phyloP scores from a whole-genome alignment of 257 asterid genomes.

The Nicotiana paniculata region DNA sequence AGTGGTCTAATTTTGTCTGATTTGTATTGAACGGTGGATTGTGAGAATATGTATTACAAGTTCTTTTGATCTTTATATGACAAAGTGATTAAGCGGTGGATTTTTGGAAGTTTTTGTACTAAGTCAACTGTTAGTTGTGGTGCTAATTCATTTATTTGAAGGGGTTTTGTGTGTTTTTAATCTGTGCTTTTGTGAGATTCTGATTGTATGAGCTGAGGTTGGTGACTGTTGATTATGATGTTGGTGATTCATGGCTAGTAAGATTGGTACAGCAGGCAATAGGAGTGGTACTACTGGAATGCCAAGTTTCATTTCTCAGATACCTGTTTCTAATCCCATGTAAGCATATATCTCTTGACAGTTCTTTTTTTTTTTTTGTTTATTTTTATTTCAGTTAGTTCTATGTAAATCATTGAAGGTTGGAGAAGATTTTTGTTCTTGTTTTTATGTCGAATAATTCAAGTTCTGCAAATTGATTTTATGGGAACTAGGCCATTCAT shows the following conservation, averaged over 20 bases:
- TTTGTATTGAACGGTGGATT: constrained; percentile 31
- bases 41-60: constrained; percentile 7
- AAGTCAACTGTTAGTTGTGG: constrained; percentile 9
- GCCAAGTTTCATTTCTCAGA: constrained; percentile 80
- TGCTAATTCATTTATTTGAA: neutral
- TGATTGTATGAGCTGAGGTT: constrained; percentile 17
- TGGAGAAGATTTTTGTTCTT: neutral
- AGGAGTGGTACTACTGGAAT: constrained; percentile 44
- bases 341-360: constrained; percentile 21
- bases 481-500: neutral
- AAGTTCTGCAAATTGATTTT: neutral
- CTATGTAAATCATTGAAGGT: neutral
- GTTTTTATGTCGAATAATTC: neutral
- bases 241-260: constrained; percentile 37
- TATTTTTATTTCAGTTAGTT: neutral
- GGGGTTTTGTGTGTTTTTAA: neutral
- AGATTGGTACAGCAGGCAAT: constrained; percentile 45
- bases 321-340: constrained; percentile 57
- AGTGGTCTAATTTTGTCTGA: constrained; percentile 19
- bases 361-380: neutral
- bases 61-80: constrained; percentile 14
- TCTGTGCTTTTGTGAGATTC: neutral
- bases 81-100: constrained; percentile 10
- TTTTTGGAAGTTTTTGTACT: constrained; percentile 9
- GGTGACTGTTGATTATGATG: constrained; percentile 15